These are phyloP conservation scores for Perkinsus chesapeaki DNA, from an alignment of 169 alveolate species.

Conservation along the genomic window DNA sequence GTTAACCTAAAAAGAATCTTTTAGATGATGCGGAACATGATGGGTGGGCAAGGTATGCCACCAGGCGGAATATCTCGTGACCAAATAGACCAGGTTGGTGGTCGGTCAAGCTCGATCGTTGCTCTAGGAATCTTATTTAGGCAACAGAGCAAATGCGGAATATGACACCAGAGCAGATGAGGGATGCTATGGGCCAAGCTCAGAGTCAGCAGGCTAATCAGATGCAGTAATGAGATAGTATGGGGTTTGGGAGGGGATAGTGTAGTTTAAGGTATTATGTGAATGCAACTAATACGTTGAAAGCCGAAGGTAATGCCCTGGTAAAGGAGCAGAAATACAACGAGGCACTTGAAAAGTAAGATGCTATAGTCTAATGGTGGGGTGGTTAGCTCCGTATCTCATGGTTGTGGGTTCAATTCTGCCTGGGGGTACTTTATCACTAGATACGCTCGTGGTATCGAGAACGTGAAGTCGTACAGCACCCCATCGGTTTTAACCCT, in stretches of 20 bases:
- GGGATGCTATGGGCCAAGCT: background rate
- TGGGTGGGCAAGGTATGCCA: background rate
- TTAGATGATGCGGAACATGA: background rate
- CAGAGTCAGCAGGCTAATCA: background rate
- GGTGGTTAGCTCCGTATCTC: background rate
- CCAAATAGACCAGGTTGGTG: background rate
- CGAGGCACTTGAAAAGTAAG: background rate
- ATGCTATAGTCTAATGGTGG: background rate
- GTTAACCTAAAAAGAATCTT: background rate
- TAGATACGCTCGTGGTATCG: background rate
- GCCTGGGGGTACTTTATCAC: too few species aligned
- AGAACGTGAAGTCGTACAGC: background rate
- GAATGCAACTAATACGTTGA: background rate
- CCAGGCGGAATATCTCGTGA: background rate
- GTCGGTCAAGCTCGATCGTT: background rate
- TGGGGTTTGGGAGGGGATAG: background rate
- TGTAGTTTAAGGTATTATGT: background rate
- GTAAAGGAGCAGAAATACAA: background rate
- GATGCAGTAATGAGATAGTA: background rate
- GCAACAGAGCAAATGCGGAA: background rate
- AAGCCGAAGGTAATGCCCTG: background rate
- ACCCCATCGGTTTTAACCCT: background rate
- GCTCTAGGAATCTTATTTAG: background rate
- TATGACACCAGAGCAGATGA: background rate
- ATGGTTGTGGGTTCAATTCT: background rate